Base-by-base conservation (phyloP, 2,329 filamentous ascomycete genomes). In the Diaporthe amygdali region DNA sequence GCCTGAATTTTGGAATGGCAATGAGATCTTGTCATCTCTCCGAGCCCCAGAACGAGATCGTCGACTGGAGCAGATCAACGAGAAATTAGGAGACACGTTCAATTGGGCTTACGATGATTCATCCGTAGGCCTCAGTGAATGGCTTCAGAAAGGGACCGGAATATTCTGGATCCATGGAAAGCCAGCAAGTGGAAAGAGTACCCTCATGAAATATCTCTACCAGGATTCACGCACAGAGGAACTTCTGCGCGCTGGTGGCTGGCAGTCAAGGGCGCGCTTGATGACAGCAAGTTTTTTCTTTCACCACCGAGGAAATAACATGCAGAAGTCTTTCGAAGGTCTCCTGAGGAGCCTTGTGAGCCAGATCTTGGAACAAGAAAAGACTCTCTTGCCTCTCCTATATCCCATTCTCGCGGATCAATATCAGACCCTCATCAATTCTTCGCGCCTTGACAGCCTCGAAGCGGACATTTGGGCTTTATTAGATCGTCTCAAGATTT, bases 271-370 rank as follows among this genome's bases (percentile, higher is more conserved):
- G 10, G 7, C 17, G 44, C 44, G 17, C 7, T 9, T 51, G 47
- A 51, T 12, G 5, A 27, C 22, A 7, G 47, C 22, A 5, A 51
- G 47, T 22, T 51, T 51, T 27, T 68, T 56, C 51, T 68, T 68
- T 22, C 41, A 56, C 52, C 32, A 20, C 8, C 66, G 52, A 27
- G 66, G 66, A 9, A 56, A 41, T 2, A 1, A 32, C 5, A 41
- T 68, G 5, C 66, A 68, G 46, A 68, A 68, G 51, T 68, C 66
- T n/a, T 59, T 68, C 32, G 66, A 68, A n/a, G 66, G 66, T n/a
- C 27, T 68, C 15, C 14, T 68, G 25, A 49, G 49, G 15, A 56
- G 66, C 17, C 44, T 68, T 6, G n/a, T 68, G 20, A 56, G 30
- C 22, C 66, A 68, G 7, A 68, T 68, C 10, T 17, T 68, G 2